phyloP scores from a whole-genome alignment of 768 basidiomycete genomes.

The Tricholoma furcatifolium region DNA sequence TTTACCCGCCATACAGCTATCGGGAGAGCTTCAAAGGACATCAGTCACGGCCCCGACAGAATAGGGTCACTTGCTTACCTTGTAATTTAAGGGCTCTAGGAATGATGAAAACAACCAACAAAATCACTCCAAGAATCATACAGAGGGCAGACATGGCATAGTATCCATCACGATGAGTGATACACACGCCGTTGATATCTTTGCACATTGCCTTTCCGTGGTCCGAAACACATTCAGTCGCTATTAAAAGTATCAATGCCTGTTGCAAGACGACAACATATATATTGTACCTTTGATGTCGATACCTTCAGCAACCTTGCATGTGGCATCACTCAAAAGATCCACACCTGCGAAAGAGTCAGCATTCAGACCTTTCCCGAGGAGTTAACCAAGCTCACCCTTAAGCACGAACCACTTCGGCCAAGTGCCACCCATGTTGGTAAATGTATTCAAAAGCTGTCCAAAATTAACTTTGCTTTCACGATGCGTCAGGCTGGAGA shows the following conservation, averaged over 20 bases:
- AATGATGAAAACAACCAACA: slow-evolving; percentile 74
- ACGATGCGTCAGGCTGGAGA: not conserved
- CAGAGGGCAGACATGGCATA: slow-evolving; percentile 84
- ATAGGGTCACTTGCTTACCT: slow-evolving; percentile 47
- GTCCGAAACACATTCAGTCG: slow-evolving; percentile 89
- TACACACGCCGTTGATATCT: slow-evolving; percentile 74
- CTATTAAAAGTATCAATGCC: slow-evolving; percentile 33
- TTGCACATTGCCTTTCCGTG: slow-evolving; percentile 80
- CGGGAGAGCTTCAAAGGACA: slow-evolving; percentile 52
- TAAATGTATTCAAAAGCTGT: slow-evolving; percentile 91
- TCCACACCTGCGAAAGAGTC: slow-evolving; percentile 67
- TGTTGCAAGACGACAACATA: not conserved
- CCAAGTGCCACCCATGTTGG: slow-evolving; percentile 98
- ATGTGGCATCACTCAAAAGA: slow-evolving; percentile 80
- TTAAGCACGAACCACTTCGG: slow-evolving; percentile 96
- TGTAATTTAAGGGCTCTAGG: slow-evolving; percentile 86
- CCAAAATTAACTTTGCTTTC: not conserved
- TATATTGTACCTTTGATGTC: slow-evolving; percentile 49
- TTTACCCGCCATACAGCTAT: slow-evolving; percentile 72
- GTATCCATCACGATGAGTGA: slow-evolving; percentile 88
- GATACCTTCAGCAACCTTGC: slow-evolving; percentile 64
- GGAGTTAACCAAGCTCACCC: slow-evolving; percentile 38
- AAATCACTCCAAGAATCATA: slow-evolving; percentile 68
- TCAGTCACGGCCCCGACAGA: not conserved
- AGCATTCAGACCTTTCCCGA: slow-evolving; percentile 4